Conservation (phyloP, 495 filamentous ascomycete genomes). For the Talaromyces trachyspermus region DNA sequence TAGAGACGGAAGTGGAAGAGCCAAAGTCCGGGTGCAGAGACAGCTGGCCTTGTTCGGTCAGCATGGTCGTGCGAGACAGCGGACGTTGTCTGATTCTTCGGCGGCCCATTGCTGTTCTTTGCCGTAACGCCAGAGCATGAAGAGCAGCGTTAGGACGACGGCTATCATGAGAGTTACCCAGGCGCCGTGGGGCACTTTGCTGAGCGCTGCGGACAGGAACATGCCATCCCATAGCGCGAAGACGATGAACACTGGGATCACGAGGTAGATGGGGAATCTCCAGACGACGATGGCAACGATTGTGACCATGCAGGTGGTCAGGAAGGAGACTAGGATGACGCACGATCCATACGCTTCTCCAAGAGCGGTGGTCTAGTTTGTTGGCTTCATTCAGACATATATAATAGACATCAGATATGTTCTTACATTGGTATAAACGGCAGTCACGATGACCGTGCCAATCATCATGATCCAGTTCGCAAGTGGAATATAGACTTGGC, state of each 20-base stretch:
- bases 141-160: constrained; percentile 46
- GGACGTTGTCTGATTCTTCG: constrained; percentile 49
- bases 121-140: constrained; percentile 66
- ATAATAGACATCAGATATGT: neutral
- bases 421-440: constrained; percentile 60
- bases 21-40: constrained; percentile 36
- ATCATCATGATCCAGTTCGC: constrained; percentile 70
- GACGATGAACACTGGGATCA: constrained; percentile 53
- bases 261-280: constrained; percentile 48
- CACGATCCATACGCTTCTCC: constrained; percentile 55
- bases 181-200: constrained; percentile 63
- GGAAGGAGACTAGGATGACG: constrained; percentile 68
- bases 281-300: constrained; percentile 63
- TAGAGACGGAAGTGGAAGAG: constrained; percentile 32
- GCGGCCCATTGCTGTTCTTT: constrained; percentile 68
- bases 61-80: constrained; percentile 34
- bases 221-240: constrained; percentile 56
- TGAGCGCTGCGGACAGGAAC: constrained; percentile 59
- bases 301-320: constrained; percentile 63
- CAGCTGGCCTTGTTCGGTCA: constrained; percentile 21
- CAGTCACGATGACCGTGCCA: constrained; percentile 65
- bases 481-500: constrained; percentile 64
- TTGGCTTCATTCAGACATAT: no score
- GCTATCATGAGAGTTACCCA: constrained; percentile 69
- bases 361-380: constrained; percentile 34